These are phyloP conservation scores for Teratosphaeriaceae sp. DNA, from an alignment of 2,329 filamentous ascomycete genomes.

Conservation along the genomic window DNA sequence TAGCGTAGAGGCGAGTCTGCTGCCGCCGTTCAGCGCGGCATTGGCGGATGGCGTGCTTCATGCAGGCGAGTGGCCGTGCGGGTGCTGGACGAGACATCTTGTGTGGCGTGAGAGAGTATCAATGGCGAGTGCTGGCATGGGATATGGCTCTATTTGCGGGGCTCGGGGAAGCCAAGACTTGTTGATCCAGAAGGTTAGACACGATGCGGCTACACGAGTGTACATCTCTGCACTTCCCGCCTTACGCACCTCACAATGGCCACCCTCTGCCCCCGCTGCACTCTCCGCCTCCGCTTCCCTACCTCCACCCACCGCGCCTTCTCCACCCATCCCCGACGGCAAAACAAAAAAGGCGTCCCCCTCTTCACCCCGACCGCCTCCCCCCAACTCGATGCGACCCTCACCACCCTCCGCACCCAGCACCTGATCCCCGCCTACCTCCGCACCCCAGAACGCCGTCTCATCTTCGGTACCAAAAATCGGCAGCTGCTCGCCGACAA, in stretches of 20 bases:
- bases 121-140: not conserved
- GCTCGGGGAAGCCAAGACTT: slow-evolving; percentile 13
- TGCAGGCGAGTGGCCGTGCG: slow-evolving; percentile 62
- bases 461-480: slow-evolving; percentile 37
- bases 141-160: slow-evolving; percentile 2
- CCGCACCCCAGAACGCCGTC: slow-evolving; percentile 32
- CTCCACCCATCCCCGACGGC: slow-evolving; percentile 14
- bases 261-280: slow-evolving; percentile 26
- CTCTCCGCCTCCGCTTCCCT: slow-evolving; percentile 24
- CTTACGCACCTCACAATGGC: slow-evolving; percentile 13
- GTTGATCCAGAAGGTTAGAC: not conserved
- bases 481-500: slow-evolving; percentile 36
- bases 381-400: slow-evolving; percentile 34
- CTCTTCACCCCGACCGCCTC: slow-evolving; percentile 36
- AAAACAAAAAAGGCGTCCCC: slow-evolving; percentile 29
- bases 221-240: not conserved
- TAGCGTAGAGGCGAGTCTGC: slow-evolving; percentile 35
- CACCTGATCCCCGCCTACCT: slow-evolving; percentile 41
- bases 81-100: slow-evolving; percentile 51
- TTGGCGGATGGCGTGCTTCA: slow-evolving; percentile 59
- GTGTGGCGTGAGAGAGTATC: not conserved
- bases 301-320: slow-evolving; percentile 20
- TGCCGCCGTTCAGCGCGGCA: slow-evolving; percentile 36
- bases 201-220: not conserved
- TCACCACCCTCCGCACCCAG: slow-evolving; percentile 36